Conservation (phyloP, 495 filamentous ascomycete species). For the Hypoxylon fuscum region DNA sequence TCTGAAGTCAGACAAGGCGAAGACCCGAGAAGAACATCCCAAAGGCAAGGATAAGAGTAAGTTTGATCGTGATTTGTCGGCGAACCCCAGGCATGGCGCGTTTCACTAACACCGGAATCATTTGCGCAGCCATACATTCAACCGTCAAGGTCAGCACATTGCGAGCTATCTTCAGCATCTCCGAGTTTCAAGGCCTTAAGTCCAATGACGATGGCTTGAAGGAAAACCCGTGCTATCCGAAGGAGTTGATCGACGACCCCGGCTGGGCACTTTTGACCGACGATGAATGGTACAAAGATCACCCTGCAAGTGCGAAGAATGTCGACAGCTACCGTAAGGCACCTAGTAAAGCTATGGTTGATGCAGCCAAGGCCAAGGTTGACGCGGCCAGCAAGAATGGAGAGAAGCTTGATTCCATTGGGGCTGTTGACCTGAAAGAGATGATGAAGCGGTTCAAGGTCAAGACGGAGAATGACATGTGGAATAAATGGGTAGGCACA, state of each 20-base stretch:
- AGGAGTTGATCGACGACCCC: slow-evolving; percentile 3
- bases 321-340: not conserved
- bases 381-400: slow-evolving; percentile 1
- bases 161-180: slow-evolving; percentile 1
- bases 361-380: not conserved
- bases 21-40: not conserved
- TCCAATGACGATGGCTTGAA: slow-evolving; percentile 3
- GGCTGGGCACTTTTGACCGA: slow-evolving; percentile 2
- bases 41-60: slow-evolving; percentile 5
- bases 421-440: not conserved
- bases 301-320: not conserved
- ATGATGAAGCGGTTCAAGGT: not conserved
- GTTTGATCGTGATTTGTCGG: not conserved
- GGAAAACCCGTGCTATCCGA: not conserved
- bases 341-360: not conserved
- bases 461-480: not conserved
- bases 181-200: not conserved
- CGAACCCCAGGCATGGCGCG: not conserved
- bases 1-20: not conserved
- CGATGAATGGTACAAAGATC: slow-evolving; percentile 1
- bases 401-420: not conserved
- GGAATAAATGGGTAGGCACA: not conserved
- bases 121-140: not conserved
- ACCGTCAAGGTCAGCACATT: slow-evolving; percentile 1
- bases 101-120: not conserved